phyloP scores from a whole-genome alignment of 2,329 filamentous ascomycete genomes.

The Pseudogymnoascus sp. region DNA sequence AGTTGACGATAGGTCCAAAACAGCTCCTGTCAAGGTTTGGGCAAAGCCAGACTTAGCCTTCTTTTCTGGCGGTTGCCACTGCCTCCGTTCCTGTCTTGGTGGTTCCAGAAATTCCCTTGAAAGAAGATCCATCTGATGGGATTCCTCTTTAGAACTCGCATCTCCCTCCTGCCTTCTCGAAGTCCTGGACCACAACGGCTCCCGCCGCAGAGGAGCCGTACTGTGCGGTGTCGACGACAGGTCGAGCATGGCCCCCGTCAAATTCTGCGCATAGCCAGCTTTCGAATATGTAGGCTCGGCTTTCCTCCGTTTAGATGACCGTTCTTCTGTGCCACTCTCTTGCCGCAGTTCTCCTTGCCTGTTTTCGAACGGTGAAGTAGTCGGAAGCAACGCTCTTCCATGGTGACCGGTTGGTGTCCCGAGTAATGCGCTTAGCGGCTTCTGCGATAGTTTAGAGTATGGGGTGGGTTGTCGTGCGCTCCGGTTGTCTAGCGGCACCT shows the following conservation, averaged over 20 bases:
- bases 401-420: conserved; percentile 56
- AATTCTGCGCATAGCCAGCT: conserved; percentile 40
- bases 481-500: conserved; percentile 22
- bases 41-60: conserved; percentile 34
- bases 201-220: neutral
- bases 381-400: conserved; percentile 50
- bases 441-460: conserved; percentile 43
- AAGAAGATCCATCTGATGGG: conserved; percentile 13
- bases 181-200: conserved; percentile 1
- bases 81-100: conserved; percentile 17
- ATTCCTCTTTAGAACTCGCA: neutral
- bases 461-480: conserved; percentile 31
- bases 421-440: conserved; percentile 55
- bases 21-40: conserved; percentile 42
- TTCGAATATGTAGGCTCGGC: conserved; percentile 18
- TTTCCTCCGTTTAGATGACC: conserved; percentile 16
- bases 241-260: conserved; percentile 42
- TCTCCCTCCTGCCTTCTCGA: neutral
- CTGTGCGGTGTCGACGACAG: conserved; percentile 27
- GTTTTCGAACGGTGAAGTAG: conserved; percentile 59
- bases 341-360: conserved; percentile 28
- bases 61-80: neutral
- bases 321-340: conserved; percentile 23
- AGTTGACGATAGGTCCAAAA: conserved; percentile 34
- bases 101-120: conserved; percentile 29